Evolutionary conservation across 2,329 filamentous ascomycete genomes (phyloP), one percentile per base, ranked within the genome.

Genomic region (Colletotrichum sp.): DNA sequence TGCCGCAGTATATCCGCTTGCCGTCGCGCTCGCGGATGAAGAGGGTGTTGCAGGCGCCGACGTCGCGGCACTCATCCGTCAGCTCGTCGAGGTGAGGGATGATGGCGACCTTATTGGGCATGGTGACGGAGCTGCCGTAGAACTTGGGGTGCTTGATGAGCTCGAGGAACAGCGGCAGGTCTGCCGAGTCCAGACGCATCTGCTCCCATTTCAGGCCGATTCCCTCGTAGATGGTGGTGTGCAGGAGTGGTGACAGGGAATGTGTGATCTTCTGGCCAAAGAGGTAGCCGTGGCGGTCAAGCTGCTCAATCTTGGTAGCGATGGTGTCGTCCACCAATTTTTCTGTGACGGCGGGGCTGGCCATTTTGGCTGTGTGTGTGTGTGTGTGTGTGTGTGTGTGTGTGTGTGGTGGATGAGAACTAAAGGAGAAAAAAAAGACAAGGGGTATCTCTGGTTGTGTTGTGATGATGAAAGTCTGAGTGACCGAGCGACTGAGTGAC

Each of bases 21-120:
- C 89, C 88, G 62, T 87, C 83, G 64, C 87, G 86, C 62, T 86
- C 83, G 26, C 90, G 87, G 62, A 94, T 83, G 85, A 94, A 96
- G 68, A 96, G 89, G 1, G 94, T 97, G 87, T 97, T 96, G 84
- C 94, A 93, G 66, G 94, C 94, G 64, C 94, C 94, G 26, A 96
- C 93, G 43, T 93, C 92, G 66, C 90, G 89, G 78, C 92, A 94
- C 84, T 96, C 94, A 26, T 91, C 89, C 8, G 94, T 95, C 48
- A 96, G 86, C 70, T 93, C 91, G 80, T 96, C 94, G 10, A 96
- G 89, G 79, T 95, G 88, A 0, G 91, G 88, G 75, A 96, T 91
- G 81, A 96, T 95, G 79, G 91, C 88, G 30, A 96, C 91, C 84
- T 97, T 96, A 87, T 95, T 93, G 0, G 95, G 95, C 94, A 96